Base-by-base conservation (phyloP, 306 rosid genomes). In the Pyrus communis region DNA sequence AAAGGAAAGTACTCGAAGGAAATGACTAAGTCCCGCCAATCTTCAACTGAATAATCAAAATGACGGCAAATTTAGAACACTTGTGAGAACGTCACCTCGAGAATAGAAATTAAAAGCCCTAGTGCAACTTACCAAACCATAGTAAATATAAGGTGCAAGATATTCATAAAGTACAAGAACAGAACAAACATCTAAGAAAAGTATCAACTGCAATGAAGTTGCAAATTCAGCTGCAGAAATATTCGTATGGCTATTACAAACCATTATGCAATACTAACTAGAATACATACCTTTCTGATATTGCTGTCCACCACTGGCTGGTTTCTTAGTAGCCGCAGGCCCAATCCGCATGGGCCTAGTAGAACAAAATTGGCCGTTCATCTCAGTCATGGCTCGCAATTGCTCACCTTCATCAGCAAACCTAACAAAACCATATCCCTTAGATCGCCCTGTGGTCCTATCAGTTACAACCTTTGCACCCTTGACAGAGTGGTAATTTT, bases 381-480 rank as follows among this genome's bases (percentile, higher is more conserved):
- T 89, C 78, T 89, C 93, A 45, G 57, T 85, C 91, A 89, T 83
- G 4, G 91, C 89, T 40, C 89, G 88, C 83, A 85, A 9, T 75
- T 89, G 93, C 62, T 89, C 86, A 65, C 54, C 35, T 68, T 89
- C 93, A 27, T 89, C 93, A 12, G 86, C 84, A 54, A 89, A 89
- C 82, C 84, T 85, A 10, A 89, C 91, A 81, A 89, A 89, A 22
- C 93, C 93, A 73, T 87, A 89, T 69, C 93, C 93, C 70, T 89
- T 89, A 2, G 93, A 87, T 52, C 91, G 91, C 63, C 89, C 93
- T 23, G 93, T 89, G 74, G 86, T 54, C 81, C 91, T 82, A 73
- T 89, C 93, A 23, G 86, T 89, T 22, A 89, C 93, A 69, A 89
- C 93, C 77, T 87, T 89, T 3, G 91, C 93, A 60, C 93, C 91